phyloP scores from a whole-genome alignment of 345 rosid species.

The Populus tremula region DNA sequence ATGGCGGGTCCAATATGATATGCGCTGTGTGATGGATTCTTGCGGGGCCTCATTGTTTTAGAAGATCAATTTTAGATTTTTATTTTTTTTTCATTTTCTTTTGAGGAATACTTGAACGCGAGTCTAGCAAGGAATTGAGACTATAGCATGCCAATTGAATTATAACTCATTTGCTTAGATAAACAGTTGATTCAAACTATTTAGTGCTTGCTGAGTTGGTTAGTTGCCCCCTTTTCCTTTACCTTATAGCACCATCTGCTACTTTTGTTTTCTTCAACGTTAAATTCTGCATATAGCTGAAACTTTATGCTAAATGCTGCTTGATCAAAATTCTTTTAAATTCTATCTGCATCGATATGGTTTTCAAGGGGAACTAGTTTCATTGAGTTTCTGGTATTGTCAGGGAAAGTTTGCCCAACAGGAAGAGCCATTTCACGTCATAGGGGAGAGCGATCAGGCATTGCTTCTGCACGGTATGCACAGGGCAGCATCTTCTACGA shows the following conservation, averaged over 20 bases:
- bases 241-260: neutral
- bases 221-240: neutral
- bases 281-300: neutral
- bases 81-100: neutral
- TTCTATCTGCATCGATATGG: constrained; percentile 1
- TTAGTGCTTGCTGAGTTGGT: neutral
- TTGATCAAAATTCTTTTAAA: neutral
- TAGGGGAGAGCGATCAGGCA: constrained; percentile 26
- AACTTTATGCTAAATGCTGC: neutral
- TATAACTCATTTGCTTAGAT: neutral
- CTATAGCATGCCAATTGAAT: neutral
- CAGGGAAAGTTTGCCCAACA: constrained; percentile 44
- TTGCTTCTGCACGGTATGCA: constrained; percentile 22
- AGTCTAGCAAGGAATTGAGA: neutral
- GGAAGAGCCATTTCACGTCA: constrained; percentile 26
- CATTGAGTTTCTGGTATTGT: constrained; percentile 9
- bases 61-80: neutral
- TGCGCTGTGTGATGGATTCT: neutral
- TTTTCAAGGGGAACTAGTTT: neutral
- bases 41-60: neutral
- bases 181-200: neutral
- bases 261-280: neutral
- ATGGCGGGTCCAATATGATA: neutral
- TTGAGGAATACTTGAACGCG: neutral
- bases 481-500: constrained; percentile 25